phyloP scores from a whole-genome alignment of 202 grass and related monocot genomes.

The Dendrocalamus latiflorus region DNA sequence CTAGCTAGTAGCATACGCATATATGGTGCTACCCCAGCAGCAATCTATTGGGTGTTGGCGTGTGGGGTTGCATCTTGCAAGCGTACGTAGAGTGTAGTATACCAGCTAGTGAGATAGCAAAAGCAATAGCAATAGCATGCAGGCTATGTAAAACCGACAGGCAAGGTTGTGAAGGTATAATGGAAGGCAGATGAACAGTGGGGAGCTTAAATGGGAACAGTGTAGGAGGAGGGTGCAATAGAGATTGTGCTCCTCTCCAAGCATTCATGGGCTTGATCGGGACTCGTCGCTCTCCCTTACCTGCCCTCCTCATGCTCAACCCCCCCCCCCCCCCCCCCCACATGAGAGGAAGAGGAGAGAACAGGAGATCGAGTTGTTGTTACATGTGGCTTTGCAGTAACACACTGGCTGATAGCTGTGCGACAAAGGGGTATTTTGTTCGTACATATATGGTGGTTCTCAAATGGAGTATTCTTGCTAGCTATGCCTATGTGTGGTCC shows the following conservation, averaged over 20 bases:
- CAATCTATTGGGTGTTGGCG: background rate
- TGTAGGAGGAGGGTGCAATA: background rate
- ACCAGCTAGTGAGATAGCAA: background rate
- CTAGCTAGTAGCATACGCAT: background rate
- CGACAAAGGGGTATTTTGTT: conserved; percentile 16
- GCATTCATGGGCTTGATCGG: conserved; percentile 36
- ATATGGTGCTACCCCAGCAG: background rate
- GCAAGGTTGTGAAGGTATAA: conserved; percentile 32
- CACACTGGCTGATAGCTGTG: background rate
- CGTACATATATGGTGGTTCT: background rate
- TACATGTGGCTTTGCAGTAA: background rate
- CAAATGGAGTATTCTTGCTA: no score
- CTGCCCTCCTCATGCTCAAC: background rate
- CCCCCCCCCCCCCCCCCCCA: background rate
- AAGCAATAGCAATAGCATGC: background rate
- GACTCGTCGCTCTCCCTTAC: conserved; percentile 21
- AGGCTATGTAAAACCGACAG: conserved; percentile 22
- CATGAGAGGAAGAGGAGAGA: background rate
- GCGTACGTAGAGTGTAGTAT: background rate
- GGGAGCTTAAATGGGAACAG: conserved; percentile 36
- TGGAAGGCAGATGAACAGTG: conserved; percentile 38
- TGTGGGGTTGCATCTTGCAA: background rate
- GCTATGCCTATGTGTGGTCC: no score
- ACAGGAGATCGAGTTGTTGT: background rate
- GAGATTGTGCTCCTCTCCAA: conserved; percentile 24